A percentile compares a stretch with the other conserved stretches of the same genome.
These are phyloP conservation scores for Nelumbo lutea DNA, from an alignment of 164 flowering plant species.

Conservation along the genomic window DNA sequence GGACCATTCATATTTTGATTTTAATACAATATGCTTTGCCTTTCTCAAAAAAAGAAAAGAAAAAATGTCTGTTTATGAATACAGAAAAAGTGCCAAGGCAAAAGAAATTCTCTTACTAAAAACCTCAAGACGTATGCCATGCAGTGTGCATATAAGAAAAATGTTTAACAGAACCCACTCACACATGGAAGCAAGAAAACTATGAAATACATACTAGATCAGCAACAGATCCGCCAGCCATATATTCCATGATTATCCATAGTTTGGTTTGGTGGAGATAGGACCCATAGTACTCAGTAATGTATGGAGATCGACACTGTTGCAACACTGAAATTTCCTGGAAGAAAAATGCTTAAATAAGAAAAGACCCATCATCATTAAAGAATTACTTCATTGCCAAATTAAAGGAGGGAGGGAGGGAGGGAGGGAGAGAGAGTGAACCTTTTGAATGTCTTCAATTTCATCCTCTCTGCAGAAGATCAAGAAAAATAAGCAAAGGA, in stretches of 20 bases:
- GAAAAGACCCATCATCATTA: not conserved
- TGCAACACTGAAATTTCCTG: constrained; percentile 97
- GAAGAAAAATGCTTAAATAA: constrained; percentile 14
- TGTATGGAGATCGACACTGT: constrained; percentile 89
- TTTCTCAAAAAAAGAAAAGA: too few relatives aligned
- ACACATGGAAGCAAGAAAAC: constrained; percentile 14
- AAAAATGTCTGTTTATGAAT: too few relatives aligned
- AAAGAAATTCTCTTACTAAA: not conserved
- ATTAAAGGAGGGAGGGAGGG: not conserved
- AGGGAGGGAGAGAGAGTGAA: constrained; percentile 16
- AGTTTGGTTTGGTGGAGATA: constrained; percentile 88
- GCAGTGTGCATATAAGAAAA: too few relatives aligned
- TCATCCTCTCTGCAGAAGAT: constrained; percentile 84
- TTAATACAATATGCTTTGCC: too few relatives aligned
- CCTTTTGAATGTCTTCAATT: constrained; percentile 98
- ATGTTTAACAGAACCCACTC: not conserved
- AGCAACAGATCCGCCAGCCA: constrained; percentile 99
- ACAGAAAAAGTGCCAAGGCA: not conserved
- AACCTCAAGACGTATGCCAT: too few relatives aligned
- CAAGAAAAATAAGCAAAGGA: constrained; percentile 1
- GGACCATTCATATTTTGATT: too few relatives aligned
- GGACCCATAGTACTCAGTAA: constrained; percentile 94
- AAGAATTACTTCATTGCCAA: not conserved
- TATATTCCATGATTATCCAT: constrained; percentile 98
- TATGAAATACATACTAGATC: constrained; percentile 64